These are phyloP conservation scores for Wickerhamiella lipophila DNA, from an alignment of 805 yeast genomes.

Conservation along the genomic window DNA sequence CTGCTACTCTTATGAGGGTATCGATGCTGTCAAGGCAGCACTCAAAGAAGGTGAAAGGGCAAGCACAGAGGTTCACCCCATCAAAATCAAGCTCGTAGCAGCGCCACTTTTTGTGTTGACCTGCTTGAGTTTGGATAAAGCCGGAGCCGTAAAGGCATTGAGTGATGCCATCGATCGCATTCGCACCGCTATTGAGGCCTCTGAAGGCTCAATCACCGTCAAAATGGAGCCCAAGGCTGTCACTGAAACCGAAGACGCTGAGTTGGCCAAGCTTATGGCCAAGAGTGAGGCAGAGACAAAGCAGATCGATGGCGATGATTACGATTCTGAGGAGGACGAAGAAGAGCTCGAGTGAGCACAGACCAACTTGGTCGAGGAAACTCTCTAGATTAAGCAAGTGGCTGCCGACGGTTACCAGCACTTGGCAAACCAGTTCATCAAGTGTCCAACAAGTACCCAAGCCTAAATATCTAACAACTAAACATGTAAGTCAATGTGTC, in stretches of 20 bases:
- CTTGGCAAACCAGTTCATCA: too few relatives aligned
- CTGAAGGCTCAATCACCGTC: conserved; percentile 79
- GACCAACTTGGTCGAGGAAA: too few relatives aligned
- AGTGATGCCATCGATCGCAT: conserved; percentile 70
- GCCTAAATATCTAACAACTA: too few relatives aligned
- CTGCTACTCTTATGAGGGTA: conserved; percentile 94
- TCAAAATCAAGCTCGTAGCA: conserved; percentile 90
- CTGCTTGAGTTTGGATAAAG: conserved; percentile 84
- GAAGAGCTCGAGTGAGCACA: too few relatives aligned
- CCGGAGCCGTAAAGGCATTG: conserved; percentile 68
- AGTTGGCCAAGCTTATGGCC: conserved; percentile 89
- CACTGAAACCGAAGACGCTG: conserved; percentile 96
- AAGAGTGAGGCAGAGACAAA: conserved; percentile 81
- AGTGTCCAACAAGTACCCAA: too few relatives aligned
- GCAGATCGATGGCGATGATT: conserved; percentile 71
- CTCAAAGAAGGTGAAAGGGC: conserved; percentile 73
- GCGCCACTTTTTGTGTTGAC: conserved; percentile 94
- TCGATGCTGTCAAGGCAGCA: conserved; percentile 89
- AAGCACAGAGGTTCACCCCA: conserved; percentile 72
- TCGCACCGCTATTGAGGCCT: conserved; percentile 49
- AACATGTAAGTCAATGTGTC: too few relatives aligned
- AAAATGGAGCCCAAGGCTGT: conserved; percentile 99
- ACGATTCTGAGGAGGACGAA: conserved; percentile 33
- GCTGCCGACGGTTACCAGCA: too few relatives aligned
- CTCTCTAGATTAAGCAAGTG: too few relatives aligned